Conservation (phyloP, 1,139 yeast species). For the Kurtzmaniella quercitrusa region DNA sequence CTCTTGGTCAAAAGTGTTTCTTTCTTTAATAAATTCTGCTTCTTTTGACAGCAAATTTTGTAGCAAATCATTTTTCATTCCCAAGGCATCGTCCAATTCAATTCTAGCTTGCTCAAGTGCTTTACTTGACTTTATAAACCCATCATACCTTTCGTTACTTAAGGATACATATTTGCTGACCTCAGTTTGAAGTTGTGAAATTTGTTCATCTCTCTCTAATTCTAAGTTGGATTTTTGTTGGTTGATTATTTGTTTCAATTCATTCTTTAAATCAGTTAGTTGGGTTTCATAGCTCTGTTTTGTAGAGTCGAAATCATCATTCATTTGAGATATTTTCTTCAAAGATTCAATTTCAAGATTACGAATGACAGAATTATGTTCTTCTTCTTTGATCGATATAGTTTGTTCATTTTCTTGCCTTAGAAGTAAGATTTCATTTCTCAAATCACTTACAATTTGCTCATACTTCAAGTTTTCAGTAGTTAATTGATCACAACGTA, state of each 20-base stretch:
- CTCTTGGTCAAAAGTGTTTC: constrained; percentile 46
- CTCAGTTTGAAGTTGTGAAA: constrained; percentile 26
- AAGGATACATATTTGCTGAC: constrained; percentile 15
- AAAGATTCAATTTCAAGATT: neutral
- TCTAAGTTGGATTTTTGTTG: constrained; percentile 17
- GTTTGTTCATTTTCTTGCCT: constrained; percentile 1
- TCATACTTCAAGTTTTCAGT: constrained; percentile 6
- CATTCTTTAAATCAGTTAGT: constrained; percentile 27
- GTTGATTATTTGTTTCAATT: constrained; percentile 11
- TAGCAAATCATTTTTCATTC: constrained; percentile 56
- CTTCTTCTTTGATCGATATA: neutral
- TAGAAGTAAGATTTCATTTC: constrained; percentile 5
- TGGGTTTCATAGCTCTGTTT: constrained; percentile 23
- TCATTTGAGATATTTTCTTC: constrained; percentile 6
- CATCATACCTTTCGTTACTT: constrained; percentile 14
- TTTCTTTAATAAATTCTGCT: constrained; percentile 51
- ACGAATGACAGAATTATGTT: neutral
- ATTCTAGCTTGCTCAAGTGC: constrained; percentile 20
- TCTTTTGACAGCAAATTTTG: constrained; percentile 68
- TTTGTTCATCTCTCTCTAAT: constrained; percentile 24
- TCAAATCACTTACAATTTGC: constrained; percentile 8
- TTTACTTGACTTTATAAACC: constrained; percentile 16
- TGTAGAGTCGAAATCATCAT: constrained; percentile 7
- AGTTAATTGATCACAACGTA: constrained; percentile 6
- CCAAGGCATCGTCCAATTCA: constrained; percentile 27